These are phyloP conservation scores for Sclerotinia minor DNA, from an alignment of 2,329 filamentous ascomycete species.

Conservation along the genomic window DNA sequence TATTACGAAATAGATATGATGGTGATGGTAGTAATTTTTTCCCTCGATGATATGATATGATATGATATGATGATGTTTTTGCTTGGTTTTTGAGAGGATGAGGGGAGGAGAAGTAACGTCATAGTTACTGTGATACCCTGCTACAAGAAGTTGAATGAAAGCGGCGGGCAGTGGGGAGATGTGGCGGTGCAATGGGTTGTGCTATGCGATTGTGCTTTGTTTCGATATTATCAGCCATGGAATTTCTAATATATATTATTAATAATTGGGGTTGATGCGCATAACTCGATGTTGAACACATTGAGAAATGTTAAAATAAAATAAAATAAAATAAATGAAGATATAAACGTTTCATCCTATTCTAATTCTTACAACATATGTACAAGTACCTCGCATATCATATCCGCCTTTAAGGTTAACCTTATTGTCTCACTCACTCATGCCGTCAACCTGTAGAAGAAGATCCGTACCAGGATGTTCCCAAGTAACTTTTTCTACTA, in stretches of 20 bases:
- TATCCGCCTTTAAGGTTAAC: not conserved
- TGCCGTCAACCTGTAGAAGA: not conserved
- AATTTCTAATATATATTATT: not conserved
- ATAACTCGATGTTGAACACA: not conserved
- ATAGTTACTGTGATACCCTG: conserved; percentile 12
- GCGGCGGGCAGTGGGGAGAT: conserved; percentile 13
- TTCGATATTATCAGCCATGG: not conserved
- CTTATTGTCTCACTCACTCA: not conserved
- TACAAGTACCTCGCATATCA: not conserved
- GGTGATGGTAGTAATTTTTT: not conserved
- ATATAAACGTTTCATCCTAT: not conserved
- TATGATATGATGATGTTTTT: conserved; percentile 6
- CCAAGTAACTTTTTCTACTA: not conserved
- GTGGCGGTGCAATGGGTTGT: not conserved
- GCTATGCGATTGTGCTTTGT: not conserved
- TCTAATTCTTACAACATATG: not conserved
- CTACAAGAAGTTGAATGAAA: not conserved
- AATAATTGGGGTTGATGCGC: not conserved
- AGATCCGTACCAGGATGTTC: conserved; percentile 5
- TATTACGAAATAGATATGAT: conserved; percentile 5
- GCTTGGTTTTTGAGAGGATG: conserved; percentile 17
- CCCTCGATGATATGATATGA: conserved; percentile 15
- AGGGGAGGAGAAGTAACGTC: conserved; percentile 5
- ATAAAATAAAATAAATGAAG: not conserved
- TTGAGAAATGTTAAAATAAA: not conserved